These are phyloP conservation scores for Tuctoria greenei DNA, from an alignment of 176 grass and related monocot genomes.

Conservation along the genomic window DNA sequence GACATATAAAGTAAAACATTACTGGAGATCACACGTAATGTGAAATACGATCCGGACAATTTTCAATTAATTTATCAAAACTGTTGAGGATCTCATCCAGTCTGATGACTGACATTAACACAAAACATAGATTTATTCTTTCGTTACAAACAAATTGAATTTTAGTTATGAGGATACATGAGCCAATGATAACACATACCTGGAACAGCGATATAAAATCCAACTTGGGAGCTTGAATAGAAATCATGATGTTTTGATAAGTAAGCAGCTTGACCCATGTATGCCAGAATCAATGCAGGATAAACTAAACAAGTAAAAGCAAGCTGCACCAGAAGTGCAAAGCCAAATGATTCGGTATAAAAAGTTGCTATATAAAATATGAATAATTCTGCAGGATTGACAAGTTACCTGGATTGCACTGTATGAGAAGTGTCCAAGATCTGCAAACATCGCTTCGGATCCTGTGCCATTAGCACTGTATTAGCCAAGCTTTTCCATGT, in stretches of 20 bases:
- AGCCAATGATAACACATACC: conserved; percentile 32
- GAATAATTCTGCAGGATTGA: background rate
- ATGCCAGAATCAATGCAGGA: conserved; percentile 86
- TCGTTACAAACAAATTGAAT: background rate
- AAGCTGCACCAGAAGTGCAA: conserved; percentile 45
- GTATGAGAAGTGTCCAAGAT: conserved; percentile 97
- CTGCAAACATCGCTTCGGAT: conserved; percentile 99
- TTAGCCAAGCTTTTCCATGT: conserved; percentile 17
- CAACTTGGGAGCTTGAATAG: conserved; percentile 74
- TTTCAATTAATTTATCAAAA: no score
- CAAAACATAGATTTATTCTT: background rate
- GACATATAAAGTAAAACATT: background rate
- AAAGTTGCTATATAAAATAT: background rate
- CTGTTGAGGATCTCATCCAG: background rate
- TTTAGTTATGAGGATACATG: background rate
- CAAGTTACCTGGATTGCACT: conserved; percentile 84
- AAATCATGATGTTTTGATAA: conserved; percentile 88
- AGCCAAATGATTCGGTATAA: conserved; percentile 21
- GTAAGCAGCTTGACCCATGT: conserved; percentile 99
- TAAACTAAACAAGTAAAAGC: conserved; percentile 95
- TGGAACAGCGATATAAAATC: conserved; percentile 97
- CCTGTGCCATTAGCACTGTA: conserved; percentile 45
- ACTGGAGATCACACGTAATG: background rate
- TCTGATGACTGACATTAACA: background rate
- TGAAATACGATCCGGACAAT: no score